A percentile compares a stretch with the other conserved stretches of the same genome.
Evolutionary conservation across 257 asterid species (phyloP).

Genomic region (Hygrophila difformis): DNA sequence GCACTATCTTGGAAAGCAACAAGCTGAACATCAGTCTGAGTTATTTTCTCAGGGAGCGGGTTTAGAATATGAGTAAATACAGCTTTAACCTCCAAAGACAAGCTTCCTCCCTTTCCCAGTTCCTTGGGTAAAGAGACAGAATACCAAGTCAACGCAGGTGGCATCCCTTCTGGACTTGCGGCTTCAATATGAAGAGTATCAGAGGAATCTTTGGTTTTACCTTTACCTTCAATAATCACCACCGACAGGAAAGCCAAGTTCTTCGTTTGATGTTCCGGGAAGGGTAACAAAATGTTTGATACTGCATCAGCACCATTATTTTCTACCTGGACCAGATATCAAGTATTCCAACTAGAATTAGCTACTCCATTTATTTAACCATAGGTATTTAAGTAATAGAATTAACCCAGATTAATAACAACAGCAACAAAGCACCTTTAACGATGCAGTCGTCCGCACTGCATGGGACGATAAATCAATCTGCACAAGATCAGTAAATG

Average conservation of each 20-base stretch:
- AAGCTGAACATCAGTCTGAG: constrained; percentile 88
- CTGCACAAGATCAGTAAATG: constrained; percentile 44
- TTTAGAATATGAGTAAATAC: constrained; percentile 49
- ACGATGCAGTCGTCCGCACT: constrained; percentile 40
- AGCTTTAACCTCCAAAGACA: constrained; percentile 74
- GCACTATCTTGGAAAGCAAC: constrained; percentile 84
- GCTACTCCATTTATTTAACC: constrained; percentile 1
- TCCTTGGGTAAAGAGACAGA: constrained; percentile 66
- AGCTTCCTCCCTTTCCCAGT: constrained; percentile 60
- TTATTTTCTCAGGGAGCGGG: constrained; percentile 89
- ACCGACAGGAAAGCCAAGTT: constrained; percentile 55
- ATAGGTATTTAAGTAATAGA: background rate
- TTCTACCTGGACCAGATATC: constrained; percentile 41
- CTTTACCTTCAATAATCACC: constrained; percentile 51
- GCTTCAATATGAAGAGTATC: constrained; percentile 37
- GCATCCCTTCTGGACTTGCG: constrained; percentile 53
- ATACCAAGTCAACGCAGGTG: constrained; percentile 62
- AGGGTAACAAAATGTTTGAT: constrained; percentile 57
- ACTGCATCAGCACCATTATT: constrained; percentile 53
- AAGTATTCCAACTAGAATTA: constrained; percentile 6
- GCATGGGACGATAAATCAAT: constrained; percentile 80
- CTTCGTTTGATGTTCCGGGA: constrained; percentile 58
- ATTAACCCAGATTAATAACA: constrained; percentile 6
- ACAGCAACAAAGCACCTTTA: constrained; percentile 45
- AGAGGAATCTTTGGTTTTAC: constrained; percentile 50